phyloP scores from a whole-genome alignment of 345 rosid genomes.

The Eucalyptus sideroxylon region DNA sequence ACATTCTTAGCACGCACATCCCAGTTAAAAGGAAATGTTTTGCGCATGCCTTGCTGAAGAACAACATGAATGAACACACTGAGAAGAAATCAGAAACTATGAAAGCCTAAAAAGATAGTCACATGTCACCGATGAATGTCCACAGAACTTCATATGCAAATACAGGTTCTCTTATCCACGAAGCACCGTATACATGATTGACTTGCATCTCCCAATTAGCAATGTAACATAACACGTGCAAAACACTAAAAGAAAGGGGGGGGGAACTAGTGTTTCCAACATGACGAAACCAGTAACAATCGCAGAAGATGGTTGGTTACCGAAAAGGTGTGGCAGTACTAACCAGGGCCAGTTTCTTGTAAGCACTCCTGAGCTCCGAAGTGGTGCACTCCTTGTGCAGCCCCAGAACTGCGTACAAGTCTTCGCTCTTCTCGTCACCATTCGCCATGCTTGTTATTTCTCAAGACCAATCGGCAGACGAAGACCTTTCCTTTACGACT shows the following conservation, averaged over 20 bases:
- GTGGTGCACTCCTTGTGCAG: constrained; percentile 60
- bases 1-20: neutral
- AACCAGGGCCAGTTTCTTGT: constrained; percentile 87
- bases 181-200: neutral
- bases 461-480: neutral
- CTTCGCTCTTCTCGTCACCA: constrained; percentile 26
- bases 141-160: neutral
- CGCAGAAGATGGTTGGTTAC: neutral
- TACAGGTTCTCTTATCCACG: neutral
- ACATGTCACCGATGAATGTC: neutral
- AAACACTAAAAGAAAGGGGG: neutral
- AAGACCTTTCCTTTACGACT: neutral
- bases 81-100: neutral
- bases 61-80: neutral
- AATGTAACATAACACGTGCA: neutral
- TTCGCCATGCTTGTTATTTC: constrained; percentile 1
- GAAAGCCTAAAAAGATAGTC: neutral
- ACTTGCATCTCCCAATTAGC: neutral
- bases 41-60: neutral
- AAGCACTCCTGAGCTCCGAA: constrained; percentile 67
- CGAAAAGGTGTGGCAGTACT: neutral
- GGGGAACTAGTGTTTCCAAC: neutral
- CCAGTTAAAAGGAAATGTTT: neutral
- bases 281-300: neutral
- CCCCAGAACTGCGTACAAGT: constrained; percentile 63